These are phyloP conservation scores for Lactarius hatsudake DNA, from an alignment of 768 basidiomycete species.

Conservation along the genomic window DNA sequence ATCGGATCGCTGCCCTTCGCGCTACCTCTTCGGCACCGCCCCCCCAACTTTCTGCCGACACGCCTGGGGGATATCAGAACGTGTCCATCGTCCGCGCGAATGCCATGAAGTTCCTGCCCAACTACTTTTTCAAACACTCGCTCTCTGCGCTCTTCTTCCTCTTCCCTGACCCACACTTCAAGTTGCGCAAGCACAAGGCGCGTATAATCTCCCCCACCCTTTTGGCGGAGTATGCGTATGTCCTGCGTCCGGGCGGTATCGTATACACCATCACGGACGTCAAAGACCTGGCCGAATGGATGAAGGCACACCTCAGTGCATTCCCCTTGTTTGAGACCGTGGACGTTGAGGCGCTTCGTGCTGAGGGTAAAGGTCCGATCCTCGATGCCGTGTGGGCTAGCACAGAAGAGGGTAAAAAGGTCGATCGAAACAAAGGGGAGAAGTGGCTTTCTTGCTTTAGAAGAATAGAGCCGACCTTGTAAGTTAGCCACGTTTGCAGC, in stretches of 20 bases:
- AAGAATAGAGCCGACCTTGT: conserved; percentile 43
- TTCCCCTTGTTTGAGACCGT: conserved; percentile 87
- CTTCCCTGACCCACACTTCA: conserved; percentile 99
- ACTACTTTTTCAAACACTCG: conserved; percentile 90
- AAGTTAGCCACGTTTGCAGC: too few relatives aligned
- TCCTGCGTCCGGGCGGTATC: conserved; percentile 88
- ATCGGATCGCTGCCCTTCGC: conserved; percentile 92
- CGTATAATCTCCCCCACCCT: conserved; percentile 98
- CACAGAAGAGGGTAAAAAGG: conserved; percentile 98
- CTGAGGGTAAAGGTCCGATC: conserved; percentile 70
- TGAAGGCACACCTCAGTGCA: conserved; percentile 80
- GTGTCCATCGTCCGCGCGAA: conserved; percentile 93
- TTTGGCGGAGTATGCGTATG: conserved; percentile 95
- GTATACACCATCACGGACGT: conserved; percentile 99
- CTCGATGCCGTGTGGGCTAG: conserved; percentile 79
- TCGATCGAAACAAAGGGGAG: conserved; percentile 83
- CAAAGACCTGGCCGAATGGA: conserved; percentile 91
- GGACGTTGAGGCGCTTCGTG: conserved; percentile 70
- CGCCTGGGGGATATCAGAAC: conserved; percentile 67
- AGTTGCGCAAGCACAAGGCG: conserved; percentile 96
- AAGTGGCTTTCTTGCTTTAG: conserved; percentile 94
- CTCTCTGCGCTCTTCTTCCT: conserved; percentile 94
- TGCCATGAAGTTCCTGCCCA: conserved; percentile 97
- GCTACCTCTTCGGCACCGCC: conserved; percentile 43
- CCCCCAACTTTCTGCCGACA: conserved; percentile 24